Evolutionary conservation across 345 rosid genomes (phyloP), one percentile per base, ranked within the genome.

Genomic region (Microthlaspi erraticum): DNA sequence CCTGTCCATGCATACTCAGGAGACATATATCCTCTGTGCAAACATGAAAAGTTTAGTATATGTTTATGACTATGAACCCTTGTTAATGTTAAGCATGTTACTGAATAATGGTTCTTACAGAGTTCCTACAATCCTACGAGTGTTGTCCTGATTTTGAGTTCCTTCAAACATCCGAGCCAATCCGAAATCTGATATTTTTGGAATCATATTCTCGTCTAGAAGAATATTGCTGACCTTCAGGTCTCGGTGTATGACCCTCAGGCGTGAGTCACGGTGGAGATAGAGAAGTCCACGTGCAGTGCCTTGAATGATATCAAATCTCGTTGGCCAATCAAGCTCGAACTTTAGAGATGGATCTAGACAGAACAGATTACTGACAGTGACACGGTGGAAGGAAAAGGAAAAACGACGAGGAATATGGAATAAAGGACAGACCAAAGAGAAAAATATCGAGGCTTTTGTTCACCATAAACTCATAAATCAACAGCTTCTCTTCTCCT

Each of bases 401-500:
- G 0, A 46, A 33, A 33, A 7, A 8, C 8, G 16, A 13, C 46
- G 33, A 17, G 34, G 49, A 4, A 0, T 31, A 52, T 8, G 49
- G n/a, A 41, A 52, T 13, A 50, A 31, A 45, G 17, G 11, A 57
- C 82, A 0, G 6, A 82, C 90, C 76, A 53, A 85, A 86, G 38
- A 86, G 60, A 58, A 79, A 78, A 0, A 51, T 60, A 45, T 86
- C 93, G 64, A 86, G 77, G 77, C 87, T 86, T 71, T 74, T 74
- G 74, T 88, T 85, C 17, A 76, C 70, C 77, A 88, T 34, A 32
- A 67, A 84, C 70, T 88, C 91, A 50, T 88, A 88, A 36, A 88
- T 72, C 51, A 88, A 31, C 79, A 88, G 60, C 55, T 6, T 53
- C 5, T 72, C 91, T 7, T 80, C 87, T 18, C 42, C 72, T 7